A percentile compares a stretch with the other conserved stretches of the same genome.
Evolutionary conservation across 1,284 basidiomycete genomes (phyloP).

Genomic region (Ceratorhiza oryzae-sativae): DNA sequence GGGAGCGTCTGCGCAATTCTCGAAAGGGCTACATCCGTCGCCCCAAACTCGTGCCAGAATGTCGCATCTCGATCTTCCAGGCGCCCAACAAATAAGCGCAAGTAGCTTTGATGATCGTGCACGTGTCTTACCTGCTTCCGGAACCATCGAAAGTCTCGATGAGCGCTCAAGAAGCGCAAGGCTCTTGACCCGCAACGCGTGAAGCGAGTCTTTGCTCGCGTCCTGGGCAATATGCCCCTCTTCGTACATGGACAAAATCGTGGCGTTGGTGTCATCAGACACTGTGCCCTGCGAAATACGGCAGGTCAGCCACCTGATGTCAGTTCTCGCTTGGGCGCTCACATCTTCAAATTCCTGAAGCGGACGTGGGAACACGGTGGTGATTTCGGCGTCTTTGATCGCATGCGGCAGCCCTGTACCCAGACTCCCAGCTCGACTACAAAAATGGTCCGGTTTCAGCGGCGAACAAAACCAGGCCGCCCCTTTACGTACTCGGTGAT

Average conservation of each 20-base stretch:
- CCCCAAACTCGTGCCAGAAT: conserved; percentile 53
- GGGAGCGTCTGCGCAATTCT: conserved; percentile 28
- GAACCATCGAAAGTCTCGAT: conserved; percentile 63
- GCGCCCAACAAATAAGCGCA: conserved; percentile 63
- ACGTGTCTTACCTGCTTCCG: conserved; percentile 59
- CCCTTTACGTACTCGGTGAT: conserved; percentile 28
- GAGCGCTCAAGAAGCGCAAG: conserved; percentile 75
- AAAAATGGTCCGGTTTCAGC: conserved; percentile 7
- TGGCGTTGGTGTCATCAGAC: conserved; percentile 29
- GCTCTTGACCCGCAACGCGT: conserved; percentile 70
- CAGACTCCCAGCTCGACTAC: conserved; percentile 35
- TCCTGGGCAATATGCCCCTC: conserved; percentile 23
- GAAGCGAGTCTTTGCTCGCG: conserved; percentile 46
- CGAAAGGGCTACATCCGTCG: conserved; percentile 19
- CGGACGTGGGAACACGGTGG: conserved; percentile 37
- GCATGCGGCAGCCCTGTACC: conserved; percentile 33
- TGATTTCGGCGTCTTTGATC: conserved; percentile 34
- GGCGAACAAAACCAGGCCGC: neutral
- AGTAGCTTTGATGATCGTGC: conserved; percentile 47
- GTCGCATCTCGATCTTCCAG: conserved; percentile 65
- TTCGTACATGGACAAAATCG: conserved; percentile 27
- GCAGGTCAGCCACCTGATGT: neutral
- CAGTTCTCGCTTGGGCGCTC: neutral
- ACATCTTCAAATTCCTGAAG: conserved; percentile 34
- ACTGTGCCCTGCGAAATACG: conserved; percentile 10